phyloP scores from a whole-genome alignment of 768 basidiomycete species.

The Hygrocybe coccinea region DNA sequence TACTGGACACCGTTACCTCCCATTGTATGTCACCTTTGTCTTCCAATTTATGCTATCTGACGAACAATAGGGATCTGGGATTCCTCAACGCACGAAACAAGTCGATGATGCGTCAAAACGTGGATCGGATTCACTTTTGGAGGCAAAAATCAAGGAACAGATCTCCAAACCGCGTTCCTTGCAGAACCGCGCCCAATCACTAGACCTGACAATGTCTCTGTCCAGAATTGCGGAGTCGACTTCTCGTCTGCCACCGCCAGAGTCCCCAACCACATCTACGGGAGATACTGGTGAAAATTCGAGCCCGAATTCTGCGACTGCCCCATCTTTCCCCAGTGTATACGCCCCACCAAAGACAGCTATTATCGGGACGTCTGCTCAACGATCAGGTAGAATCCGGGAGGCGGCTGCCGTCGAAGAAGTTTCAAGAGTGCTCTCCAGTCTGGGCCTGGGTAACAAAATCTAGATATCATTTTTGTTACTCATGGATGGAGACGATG shows the following conservation, averaged over 20 bases:
- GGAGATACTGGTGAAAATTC: constrained; percentile 72
- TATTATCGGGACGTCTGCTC: constrained; percentile 41
- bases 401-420: constrained; percentile 64
- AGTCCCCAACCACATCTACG: constrained; percentile 75
- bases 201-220: constrained; percentile 81
- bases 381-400: constrained; percentile 37
- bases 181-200: constrained; percentile 82
- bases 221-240: constrained; percentile 72
- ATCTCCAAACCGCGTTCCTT: constrained; percentile 72
- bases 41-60: constrained; percentile 12
- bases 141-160: constrained; percentile 79
- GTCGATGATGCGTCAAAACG: constrained; percentile 75
- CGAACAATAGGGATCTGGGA: constrained; percentile 54
- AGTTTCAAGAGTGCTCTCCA: constrained; percentile 73
- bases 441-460: constrained; percentile 56
- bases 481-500: constrained; percentile 3
- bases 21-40: constrained; percentile 48
- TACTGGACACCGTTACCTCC: constrained; percentile 76
- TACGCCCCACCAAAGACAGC: constrained; percentile 60
- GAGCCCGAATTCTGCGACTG: constrained; percentile 72
- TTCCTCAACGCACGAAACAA: constrained; percentile 62
- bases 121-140: constrained; percentile 78
- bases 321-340: constrained; percentile 81
- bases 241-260: constrained; percentile 59
- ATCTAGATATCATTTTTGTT: constrained; percentile 17